These are phyloP conservation scores for Litsea cubeba DNA, from an alignment of 164 flowering plant genomes.

Conservation along the genomic window DNA sequence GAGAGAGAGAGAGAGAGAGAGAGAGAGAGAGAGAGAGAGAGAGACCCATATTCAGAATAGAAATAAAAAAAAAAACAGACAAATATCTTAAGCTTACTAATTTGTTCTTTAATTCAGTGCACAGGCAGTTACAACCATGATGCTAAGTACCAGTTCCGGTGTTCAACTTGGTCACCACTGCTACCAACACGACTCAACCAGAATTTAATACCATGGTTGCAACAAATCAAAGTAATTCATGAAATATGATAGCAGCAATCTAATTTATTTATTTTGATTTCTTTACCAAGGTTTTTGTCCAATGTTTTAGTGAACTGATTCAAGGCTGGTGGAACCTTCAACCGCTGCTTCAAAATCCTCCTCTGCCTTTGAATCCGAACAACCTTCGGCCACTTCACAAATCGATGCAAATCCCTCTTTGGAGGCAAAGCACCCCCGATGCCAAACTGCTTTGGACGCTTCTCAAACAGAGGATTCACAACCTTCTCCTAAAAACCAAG, in stretches of 20 bases:
- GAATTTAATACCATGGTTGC: background rate
- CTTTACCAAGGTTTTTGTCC: conserved; percentile 23
- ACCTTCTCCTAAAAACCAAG: conserved; percentile 8
- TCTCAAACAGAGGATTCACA: conserved; percentile 47
- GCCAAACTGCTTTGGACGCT: conserved; percentile 56
- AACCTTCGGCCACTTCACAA: conserved; percentile 33
- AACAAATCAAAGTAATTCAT: background rate
- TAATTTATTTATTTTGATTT: background rate
- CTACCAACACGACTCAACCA: no score
- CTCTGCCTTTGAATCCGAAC: conserved; percentile 20
- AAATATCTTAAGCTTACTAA: no score
- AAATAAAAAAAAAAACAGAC: background rate
- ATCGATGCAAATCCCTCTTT: conserved; percentile 39
- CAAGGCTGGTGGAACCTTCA: conserved; percentile 11
- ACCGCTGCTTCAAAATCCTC: conserved; percentile 6
- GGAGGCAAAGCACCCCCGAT: conserved; percentile 55
- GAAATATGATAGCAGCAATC: background rate
- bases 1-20: background rate
- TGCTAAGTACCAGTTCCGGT: no score
- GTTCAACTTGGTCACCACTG: no score
- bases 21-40: background rate
- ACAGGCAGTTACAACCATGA: no score
- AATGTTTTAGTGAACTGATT: conserved; percentile 38
- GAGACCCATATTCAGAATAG: background rate
- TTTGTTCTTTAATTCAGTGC: no score